phyloP scores from a whole-genome alignment of 2,329 filamentous ascomycete genomes.

The Clarireedia paspali region DNA sequence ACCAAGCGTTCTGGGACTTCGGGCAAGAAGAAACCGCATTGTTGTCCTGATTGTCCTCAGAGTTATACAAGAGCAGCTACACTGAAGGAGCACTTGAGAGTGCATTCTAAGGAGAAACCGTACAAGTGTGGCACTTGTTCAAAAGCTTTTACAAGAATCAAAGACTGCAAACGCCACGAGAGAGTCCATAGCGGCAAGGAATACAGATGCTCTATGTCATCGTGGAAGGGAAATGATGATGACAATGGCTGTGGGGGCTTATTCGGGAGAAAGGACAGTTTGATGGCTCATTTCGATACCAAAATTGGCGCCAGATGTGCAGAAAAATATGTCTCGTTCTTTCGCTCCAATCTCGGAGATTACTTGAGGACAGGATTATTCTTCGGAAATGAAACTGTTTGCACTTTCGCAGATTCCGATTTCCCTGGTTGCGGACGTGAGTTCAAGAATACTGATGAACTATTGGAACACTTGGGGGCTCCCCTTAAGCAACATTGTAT shows the following conservation, averaged over 20 bases:
- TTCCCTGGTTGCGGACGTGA: neutral
- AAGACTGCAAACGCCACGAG: neutral
- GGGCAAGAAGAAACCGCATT: neutral
- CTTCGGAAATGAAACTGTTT: neutral
- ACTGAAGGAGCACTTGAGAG: neutral
- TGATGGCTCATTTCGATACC: neutral
- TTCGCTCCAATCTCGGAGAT: no score
- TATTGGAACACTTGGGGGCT: neutral
- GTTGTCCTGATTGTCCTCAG: neutral
- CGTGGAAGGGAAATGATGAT: no score
- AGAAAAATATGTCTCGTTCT: neutral
- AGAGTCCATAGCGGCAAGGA: neutral
- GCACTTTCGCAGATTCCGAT: rapidly evolving
- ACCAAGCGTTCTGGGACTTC: no score
- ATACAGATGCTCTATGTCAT: neutral
- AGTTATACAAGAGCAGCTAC: neutral
- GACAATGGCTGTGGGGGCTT: neutral
- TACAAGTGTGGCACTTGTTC: neutral
- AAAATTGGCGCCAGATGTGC: neutral
- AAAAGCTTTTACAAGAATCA: neutral
- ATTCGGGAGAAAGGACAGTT: neutral
- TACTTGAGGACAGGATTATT: neutral
- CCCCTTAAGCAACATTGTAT: neutral
- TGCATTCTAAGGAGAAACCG: neutral
- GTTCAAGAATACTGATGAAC: neutral